Base-by-base conservation (phyloP, 139 green algal species). In the Astrephomene gubernaculifera region DNA sequence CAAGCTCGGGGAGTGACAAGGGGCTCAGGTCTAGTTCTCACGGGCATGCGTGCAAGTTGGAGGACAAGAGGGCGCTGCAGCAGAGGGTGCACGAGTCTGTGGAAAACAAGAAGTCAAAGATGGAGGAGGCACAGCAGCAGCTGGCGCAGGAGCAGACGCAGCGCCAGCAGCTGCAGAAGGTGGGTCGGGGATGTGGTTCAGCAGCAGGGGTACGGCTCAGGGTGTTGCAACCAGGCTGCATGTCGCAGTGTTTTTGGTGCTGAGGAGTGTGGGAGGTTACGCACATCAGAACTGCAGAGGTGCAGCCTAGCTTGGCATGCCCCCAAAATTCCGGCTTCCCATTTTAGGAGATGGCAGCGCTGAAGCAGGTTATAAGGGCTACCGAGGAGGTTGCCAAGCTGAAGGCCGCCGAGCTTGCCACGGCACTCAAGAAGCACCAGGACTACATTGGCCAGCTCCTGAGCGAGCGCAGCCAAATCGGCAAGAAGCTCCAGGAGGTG, bases 21-120 rank as follows among this genome's bases (percentile, higher is more conserved):
- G n/a, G n/a, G n/a, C n/a, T n/a, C n/a, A n/a, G n/a, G n/a, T n/a
- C n/a, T n/a, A n/a, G n/a, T n/a, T n/a, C n/a, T n/a, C n/a, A n/a
- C n/a, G n/a, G n/a, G n/a, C n/a, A n/a, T n/a, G n/a, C n/a, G n/a
- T n/a, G n/a, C n/a, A n/a, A n/a, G 81, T 87, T 98, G 81, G 91
- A 95, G 91, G 96, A 98, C 93, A 98, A 98, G 93, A 91, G 94
- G 69, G 91, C 85, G 17, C 91, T 98, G 70, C 94, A 98, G 87
- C n/a, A 24, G 14, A 94, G 89, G 84, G 76, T 96, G 38, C 81
- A 89, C 76, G 95, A 98, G 85, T 49, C 33, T 44, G 29, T 87
- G 81, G 53, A 72, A 27, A 88, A 93, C 83, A 60, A 90, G 64
- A 71, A 86, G 22, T 72, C 83, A 78, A 57, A 88, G 72, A 81